Conservation (phyloP, 441 rosid genomes). For the Raphanus hybrid region DNA sequence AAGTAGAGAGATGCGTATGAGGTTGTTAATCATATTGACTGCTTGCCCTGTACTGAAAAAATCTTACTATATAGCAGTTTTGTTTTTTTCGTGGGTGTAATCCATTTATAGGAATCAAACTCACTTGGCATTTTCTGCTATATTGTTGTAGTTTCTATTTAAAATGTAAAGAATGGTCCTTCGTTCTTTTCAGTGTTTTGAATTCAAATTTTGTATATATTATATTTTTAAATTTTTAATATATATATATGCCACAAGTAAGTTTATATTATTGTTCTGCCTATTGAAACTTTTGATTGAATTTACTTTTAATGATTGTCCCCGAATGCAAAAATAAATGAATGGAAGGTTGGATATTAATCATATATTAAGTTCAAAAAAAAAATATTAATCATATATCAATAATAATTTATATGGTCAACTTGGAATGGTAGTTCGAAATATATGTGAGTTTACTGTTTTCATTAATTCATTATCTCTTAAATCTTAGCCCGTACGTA, state of each 20-base stretch:
- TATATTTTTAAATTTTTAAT: neutral
- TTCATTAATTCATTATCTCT: neutral
- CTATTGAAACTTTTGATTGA: neutral
- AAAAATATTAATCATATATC: slow-evolving; percentile 10
- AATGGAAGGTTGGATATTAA: slow-evolving; percentile 3
- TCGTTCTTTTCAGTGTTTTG: slow-evolving; percentile 22
- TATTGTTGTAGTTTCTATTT: neutral
- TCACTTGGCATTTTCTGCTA: slow-evolving; percentile 38
- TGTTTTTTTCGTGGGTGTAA: slow-evolving; percentile 42
- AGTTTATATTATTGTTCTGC: neutral
- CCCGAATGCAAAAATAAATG: neutral
- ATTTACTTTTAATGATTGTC: neutral
- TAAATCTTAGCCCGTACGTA: neutral
- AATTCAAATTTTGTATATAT: neutral
- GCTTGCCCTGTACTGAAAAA: slow-evolving; percentile 13
- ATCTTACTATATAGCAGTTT: slow-evolving; percentile 30
- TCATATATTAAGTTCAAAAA: no score
- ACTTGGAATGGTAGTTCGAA: neutral
- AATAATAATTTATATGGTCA: neutral
- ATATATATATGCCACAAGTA: neutral
- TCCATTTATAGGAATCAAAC: slow-evolving; percentile 36
- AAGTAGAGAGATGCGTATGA: slow-evolving; percentile 6
- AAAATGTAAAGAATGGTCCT: slow-evolving; percentile 33
- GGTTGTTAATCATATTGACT: slow-evolving; percentile 24
- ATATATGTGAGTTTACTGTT: neutral